Evolutionary conservation across 2,329 filamentous ascomycete genomes (phyloP).

Genomic region (Cordyceps pruinosa): DNA sequence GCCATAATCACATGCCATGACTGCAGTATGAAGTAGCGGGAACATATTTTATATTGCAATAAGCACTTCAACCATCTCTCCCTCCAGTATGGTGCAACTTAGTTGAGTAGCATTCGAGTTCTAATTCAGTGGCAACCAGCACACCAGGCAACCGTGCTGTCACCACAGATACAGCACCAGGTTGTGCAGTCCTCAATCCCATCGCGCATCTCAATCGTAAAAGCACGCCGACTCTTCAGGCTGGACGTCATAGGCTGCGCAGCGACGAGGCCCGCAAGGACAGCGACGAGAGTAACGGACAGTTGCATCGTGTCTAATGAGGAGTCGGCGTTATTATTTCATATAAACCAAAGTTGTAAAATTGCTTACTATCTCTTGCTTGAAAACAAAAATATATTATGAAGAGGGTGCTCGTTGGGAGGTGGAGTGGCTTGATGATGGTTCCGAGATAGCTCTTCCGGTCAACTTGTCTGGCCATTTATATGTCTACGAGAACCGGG

Average conservation of each 20-base stretch:
- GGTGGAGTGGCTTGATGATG: not conserved
- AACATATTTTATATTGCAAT: no score
- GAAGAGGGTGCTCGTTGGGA: not conserved
- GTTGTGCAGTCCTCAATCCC: not conserved
- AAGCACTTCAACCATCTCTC: no score
- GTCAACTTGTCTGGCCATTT: not conserved
- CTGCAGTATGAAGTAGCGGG: not conserved
- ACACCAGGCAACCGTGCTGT: not conserved
- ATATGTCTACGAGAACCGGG: not conserved
- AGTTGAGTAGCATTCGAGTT: not conserved
- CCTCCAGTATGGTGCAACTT: no score
- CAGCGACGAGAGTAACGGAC: not conserved
- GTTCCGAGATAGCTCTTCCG: not conserved
- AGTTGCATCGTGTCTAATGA: not conserved
- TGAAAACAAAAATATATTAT: no score
- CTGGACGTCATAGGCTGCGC: not conserved
- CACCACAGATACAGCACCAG: slow-evolving; percentile 5
- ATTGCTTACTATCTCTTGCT: not conserved
- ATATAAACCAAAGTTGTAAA: not conserved
- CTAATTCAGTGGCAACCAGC: not conserved
- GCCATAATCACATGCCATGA: not conserved
- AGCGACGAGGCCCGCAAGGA: not conserved
- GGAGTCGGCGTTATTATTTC: not conserved
- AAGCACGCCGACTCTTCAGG: not conserved
- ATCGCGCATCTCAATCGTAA: not conserved